Evolutionary conservation across 2,329 filamentous ascomycete genomes (phyloP), one percentile per base, ranked within the genome.

Genomic region (Fusarium musae): DNA sequence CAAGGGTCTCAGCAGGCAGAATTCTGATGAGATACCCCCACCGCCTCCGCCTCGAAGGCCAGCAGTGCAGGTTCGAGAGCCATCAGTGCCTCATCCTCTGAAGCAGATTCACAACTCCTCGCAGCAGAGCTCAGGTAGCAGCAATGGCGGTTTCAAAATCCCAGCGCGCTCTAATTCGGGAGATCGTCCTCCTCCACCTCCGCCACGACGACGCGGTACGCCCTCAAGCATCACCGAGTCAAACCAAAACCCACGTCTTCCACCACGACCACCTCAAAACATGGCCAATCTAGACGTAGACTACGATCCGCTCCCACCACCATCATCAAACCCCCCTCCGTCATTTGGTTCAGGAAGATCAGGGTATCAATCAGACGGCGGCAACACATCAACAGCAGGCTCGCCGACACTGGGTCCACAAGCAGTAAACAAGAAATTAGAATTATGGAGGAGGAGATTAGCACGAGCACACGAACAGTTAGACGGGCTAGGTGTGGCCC

Each of bases 361-460:
- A 2, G 75, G 75, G 9, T 78, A 77, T 19, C 75, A 79, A 9
- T 82, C 82, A 4, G 77, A 79, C n/a, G 74, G 64, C 21, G 74
- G 64, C 15, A 78, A 77, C 6, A 81, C 82, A 6, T 82, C 83
- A 32, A 78, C 79, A 0, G 79, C 53, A 8, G 71, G 79, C 2
- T 84, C 82, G 5, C 82, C 82, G 3, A 80, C 74, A 0, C 64
- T 81, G 23, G 79, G 80, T 2, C 81, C 84, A 4, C 78, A 79
- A 59, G 76, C 72, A 7, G 78, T 83, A 17, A 93, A 90, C 80
- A 94, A 92, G 83, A 92, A 93, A 73, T 85, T 94, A 62, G 91
- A 92, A 67, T 78, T 94, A 53, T 96, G 93, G 93, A 85, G 87
- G 69, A 87, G 91, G 63, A 84, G 93, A 44, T 89, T 93, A 83